Base-by-base conservation (phyloP, 495 filamentous ascomycete genomes). In the Lepraria neglecta region DNA sequence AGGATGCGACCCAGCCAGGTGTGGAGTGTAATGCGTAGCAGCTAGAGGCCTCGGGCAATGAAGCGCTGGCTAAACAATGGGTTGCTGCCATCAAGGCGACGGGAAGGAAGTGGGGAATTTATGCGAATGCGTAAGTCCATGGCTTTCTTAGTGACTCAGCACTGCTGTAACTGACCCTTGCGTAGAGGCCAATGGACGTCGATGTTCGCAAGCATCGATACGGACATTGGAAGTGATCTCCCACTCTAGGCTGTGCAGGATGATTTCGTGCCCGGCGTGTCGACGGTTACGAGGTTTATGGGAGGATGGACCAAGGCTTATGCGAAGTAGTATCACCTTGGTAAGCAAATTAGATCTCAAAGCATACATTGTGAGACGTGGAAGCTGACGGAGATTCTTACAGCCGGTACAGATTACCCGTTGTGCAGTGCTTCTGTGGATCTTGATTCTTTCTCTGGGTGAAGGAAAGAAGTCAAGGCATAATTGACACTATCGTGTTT, bases 201-300 rank as follows among this genome's bases (percentile, higher is more conserved):
- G 11, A 70, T 71, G 69, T 71, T 71, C 40, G 62, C 64, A 12
- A 68, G 67, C 0, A 44, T 66, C 15, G 42, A 42, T 11, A 62
- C 65, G 17, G 54, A 72, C 40, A 70, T 71, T 56, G 69, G 67
- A 11, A 65, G 63, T 28, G 57, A 70, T 52, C 47, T 71, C 6
- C 69, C 69, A 27, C 67, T 71, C 30, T 72, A 67, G 69, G 64
- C 67, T 2, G 69, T 65, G 19, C 67, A 71, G 46, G 65, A 43
- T 38, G 66, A 71, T 45, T 63, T 58, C n/a, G 30, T 59, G 19
- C n/a, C 60, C 0, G 68, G 67, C 0, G 58, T 71, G 5, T 19
- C 24, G 19, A 69, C 70, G 3, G 64, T 71, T 3, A 51, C 47
- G 21, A 67, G 38, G 7, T 70, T 71, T 40, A 72, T 71, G 64